Evolutionary conservation across 169 alveolate species (phyloP).

Genomic region (Eimeria praecox): DNA sequence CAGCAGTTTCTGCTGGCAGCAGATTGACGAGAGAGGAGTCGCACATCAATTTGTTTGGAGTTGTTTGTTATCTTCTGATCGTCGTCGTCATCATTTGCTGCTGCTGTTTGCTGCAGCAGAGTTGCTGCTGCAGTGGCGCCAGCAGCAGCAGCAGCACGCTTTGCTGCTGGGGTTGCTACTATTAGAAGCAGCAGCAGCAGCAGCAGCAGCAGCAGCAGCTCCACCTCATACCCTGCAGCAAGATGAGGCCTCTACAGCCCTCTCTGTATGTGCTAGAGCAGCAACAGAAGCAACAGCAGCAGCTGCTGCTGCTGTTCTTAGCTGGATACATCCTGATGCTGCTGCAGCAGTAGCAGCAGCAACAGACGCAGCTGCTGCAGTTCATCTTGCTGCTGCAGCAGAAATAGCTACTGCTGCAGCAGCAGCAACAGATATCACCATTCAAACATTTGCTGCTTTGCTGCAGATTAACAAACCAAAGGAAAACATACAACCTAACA

Average conservation of each 20-base stretch:
- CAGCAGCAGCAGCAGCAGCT: constrained; percentile 1
- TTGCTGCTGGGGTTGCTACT: constrained; percentile 38
- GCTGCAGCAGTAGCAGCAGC: constrained; percentile 22
- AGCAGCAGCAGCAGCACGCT: constrained; percentile 10
- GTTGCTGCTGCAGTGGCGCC: constrained; percentile 20
- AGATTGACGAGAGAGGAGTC: neutral
- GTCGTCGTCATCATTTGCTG: neutral
- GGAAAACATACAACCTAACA: neutral
- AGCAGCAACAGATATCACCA: constrained; percentile 10
- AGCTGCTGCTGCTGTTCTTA: neutral
- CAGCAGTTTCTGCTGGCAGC: constrained; percentile 31
- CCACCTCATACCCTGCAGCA: neutral
- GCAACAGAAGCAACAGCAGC: neutral
- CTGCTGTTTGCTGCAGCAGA: constrained; percentile 6
- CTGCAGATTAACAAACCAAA: neutral
- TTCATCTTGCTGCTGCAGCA: neutral
- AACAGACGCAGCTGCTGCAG: no score
- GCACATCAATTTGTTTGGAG: neutral
- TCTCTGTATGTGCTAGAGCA: neutral
- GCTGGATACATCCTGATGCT: constrained; percentile 13
- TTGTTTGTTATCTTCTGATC: neutral
- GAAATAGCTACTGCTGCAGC: neutral
- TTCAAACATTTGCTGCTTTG: neutral
- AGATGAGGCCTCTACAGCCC: neutral
- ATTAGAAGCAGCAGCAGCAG: constrained; percentile 25